phyloP scores from a whole-genome alignment of 495 filamentous ascomycete species.

The Talaromyces ruber region DNA sequence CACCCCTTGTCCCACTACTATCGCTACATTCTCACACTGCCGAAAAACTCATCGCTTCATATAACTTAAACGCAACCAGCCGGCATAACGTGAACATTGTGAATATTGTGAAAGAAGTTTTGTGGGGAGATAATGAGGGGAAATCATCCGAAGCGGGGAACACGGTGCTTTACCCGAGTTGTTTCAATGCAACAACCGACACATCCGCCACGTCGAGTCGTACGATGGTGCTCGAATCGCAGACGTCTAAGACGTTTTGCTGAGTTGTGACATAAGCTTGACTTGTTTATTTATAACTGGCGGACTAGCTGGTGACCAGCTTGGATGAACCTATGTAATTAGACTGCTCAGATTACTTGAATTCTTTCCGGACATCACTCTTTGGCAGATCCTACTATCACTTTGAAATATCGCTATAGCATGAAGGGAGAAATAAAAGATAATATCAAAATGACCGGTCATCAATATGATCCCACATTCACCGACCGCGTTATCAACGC shows the following conservation, averaged over 20 bases:
- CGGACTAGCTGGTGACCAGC: not conserved
- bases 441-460: constrained; percentile 21
- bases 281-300: not conserved
- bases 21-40: not conserved
- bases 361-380: not conserved
- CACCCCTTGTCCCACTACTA: not conserved
- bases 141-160: not conserved
- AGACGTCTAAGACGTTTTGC: not conserved
- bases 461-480: constrained; percentile 64
- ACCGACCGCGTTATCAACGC: constrained; percentile 64
- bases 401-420: not conserved
- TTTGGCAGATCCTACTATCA: not conserved
- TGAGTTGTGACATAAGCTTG: not conserved
- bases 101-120: not conserved
- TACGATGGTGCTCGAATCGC: not conserved
- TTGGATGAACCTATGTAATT: not conserved
- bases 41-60: not conserved
- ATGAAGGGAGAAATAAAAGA: not conserved
- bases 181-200: not conserved
- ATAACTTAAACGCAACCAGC: not conserved
- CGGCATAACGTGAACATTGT: no score
- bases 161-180: not conserved
- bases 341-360: not conserved
- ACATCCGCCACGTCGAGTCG: not conserved
- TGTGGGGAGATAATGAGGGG: not conserved